Evolutionary conservation across 176 grass and related monocot genomes (phyloP).

Genomic region (Themeda triandra): DNA sequence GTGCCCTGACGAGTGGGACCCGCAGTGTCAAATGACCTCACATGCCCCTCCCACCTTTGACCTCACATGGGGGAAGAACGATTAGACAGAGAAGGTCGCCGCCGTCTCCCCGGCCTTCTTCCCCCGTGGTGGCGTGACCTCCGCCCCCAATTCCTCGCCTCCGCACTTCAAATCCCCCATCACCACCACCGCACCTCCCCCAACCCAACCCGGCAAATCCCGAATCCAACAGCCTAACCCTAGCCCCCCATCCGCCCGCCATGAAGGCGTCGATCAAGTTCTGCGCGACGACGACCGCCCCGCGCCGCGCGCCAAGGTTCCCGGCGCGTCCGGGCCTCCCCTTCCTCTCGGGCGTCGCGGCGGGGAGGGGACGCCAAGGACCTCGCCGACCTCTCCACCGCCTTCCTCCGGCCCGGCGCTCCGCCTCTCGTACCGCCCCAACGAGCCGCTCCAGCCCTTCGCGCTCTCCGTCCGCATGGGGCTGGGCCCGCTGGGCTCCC

Average conservation of each 20-base stretch:
- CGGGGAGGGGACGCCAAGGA: slow-evolving; percentile 55
- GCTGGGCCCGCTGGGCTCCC: slow-evolving; percentile 62
- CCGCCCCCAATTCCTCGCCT: slow-evolving; percentile 19
- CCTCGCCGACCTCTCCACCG: slow-evolving; percentile 72
- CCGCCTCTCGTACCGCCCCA: slow-evolving; percentile 81
- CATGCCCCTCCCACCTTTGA: no score
- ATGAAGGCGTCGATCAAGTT: slow-evolving; percentile 98
- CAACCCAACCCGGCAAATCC: not conserved
- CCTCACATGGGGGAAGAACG: no score
- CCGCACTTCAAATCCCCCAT: slow-evolving; percentile 13
- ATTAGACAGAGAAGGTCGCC: no score
- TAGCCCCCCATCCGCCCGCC: slow-evolving; percentile 1
- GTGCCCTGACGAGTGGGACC: no score
- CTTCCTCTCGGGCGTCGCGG: slow-evolving; percentile 68
- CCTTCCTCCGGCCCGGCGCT: slow-evolving; percentile 65
- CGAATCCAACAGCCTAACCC: slow-evolving; percentile 17
- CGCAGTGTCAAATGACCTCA: no score
- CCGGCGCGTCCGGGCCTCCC: slow-evolving; percentile 77
- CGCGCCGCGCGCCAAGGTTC: slow-evolving; percentile 73
- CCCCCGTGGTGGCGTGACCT: slow-evolving; percentile 34
- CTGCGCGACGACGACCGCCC: slow-evolving; percentile 71
- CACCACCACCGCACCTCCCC: not conserved
- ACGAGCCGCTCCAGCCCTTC: slow-evolving; percentile 62
- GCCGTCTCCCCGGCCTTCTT: slow-evolving; percentile 12
- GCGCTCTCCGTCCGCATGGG: slow-evolving; percentile 78